phyloP scores from a whole-genome alignment of 1,139 yeast genomes.

The Sugiyamaella castrensis region DNA sequence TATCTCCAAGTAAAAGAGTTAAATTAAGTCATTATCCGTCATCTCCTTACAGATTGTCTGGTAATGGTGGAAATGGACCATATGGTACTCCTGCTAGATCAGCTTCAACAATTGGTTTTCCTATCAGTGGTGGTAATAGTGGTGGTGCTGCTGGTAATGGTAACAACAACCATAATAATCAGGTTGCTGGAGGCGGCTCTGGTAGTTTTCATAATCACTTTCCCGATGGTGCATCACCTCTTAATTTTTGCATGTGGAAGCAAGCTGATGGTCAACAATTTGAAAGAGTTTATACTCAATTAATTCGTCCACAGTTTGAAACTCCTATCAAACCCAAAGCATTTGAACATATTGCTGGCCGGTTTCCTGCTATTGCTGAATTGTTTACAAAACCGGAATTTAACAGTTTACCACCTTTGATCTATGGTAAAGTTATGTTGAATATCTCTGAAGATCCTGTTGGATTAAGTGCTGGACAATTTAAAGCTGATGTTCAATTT shows the following conservation, averaged over 20 bases:
- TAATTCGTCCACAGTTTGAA: slow-evolving; percentile 39
- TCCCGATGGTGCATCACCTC: slow-evolving; percentile 18
- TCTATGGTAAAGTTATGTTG: slow-evolving; percentile 36
- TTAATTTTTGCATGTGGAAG: slow-evolving; percentile 32
- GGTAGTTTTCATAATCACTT: slow-evolving; percentile 9
- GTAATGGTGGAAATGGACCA: background rate
- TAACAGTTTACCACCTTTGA: slow-evolving; percentile 25
- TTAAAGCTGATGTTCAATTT: slow-evolving; percentile 31
- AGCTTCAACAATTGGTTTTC: slow-evolving; percentile 9
- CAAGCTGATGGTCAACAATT: slow-evolving; percentile 14
- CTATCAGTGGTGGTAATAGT: slow-evolving; percentile 1
- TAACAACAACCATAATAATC: background rate
- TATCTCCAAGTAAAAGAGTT: slow-evolving; percentile 10
- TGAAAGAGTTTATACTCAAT: slow-evolving; percentile 31
- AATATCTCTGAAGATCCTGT: slow-evolving; percentile 23
- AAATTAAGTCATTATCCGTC: slow-evolving; percentile 7
- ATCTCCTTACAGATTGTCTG: slow-evolving; percentile 3
- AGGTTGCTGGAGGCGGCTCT: background rate
- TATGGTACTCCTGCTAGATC: slow-evolving; percentile 7
- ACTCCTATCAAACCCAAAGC: slow-evolving; percentile 35
- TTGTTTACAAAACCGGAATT: slow-evolving; percentile 22
- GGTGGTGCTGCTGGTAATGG: background rate
- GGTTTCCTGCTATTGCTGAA: slow-evolving; percentile 33
- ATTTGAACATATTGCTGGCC: slow-evolving; percentile 28
- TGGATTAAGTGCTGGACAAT: slow-evolving; percentile 20